Evolutionary conservation across 352 stramenopile species (phyloP).

Genomic region (Phytophthora capsici): DNA sequence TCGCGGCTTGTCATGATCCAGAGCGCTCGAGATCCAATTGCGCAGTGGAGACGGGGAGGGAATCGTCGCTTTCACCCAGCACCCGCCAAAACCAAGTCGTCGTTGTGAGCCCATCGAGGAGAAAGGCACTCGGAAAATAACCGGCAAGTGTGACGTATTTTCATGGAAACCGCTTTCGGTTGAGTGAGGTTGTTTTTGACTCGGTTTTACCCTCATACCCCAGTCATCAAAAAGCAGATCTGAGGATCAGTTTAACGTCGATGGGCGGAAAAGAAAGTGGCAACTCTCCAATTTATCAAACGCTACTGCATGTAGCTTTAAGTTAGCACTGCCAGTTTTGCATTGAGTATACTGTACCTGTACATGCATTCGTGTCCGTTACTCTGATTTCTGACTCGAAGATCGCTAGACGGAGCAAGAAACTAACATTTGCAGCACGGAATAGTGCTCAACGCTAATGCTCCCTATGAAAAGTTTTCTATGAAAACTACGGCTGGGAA

Average conservation of each 20-base stretch:
- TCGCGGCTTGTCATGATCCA: constrained; percentile 31
- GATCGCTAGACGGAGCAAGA: constrained; percentile 6
- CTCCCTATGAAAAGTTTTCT: background rate
- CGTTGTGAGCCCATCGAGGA: constrained; percentile 1
- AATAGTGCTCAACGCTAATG: constrained; percentile 1
- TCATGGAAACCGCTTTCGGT: constrained; percentile 22
- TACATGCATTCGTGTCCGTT: constrained; percentile 8
- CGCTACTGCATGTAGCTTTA: too few relatives aligned
- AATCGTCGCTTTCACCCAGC: constrained; percentile 2
- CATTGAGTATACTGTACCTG: constrained; percentile 2
- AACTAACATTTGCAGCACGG: background rate
- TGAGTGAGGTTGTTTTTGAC: background rate
- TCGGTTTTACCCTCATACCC: background rate
- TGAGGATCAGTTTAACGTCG: constrained; percentile 18
- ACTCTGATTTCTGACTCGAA: constrained; percentile 6
- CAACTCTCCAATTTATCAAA: background rate
- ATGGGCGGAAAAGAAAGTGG: background rate
- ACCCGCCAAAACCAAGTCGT: background rate
- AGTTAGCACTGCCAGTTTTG: too few relatives aligned
- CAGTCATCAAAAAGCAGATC: constrained; percentile 27
- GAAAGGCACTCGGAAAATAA: constrained; percentile 28
- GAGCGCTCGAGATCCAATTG: constrained; percentile 12
- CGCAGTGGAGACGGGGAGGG: constrained; percentile 21
- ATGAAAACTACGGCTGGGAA: background rate
- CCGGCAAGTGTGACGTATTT: constrained; percentile 22